Base-by-base conservation (phyloP, 257 asterid species). In the Vinca minor region DNA sequence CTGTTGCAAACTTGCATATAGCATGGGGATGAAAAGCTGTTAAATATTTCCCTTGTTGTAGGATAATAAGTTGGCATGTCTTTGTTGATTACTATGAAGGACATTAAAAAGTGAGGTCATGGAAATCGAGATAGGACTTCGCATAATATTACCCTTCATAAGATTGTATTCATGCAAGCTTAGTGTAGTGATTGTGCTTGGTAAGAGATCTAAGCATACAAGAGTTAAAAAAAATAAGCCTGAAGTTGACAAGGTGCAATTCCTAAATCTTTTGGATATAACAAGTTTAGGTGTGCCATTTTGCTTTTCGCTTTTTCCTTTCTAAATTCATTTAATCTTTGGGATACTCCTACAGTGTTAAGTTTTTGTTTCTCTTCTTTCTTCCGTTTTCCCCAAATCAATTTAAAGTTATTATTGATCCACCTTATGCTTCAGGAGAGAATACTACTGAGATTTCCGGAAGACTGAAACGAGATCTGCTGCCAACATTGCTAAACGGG, bases 401-500 rank as follows among this genome's bases (percentile, higher is more conserved):
- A 65, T 48, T 57, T 59, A 32, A 20, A 39, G 36, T 56, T 72
- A 26, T 13, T n/a, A 15, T 50, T 44, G 8, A n/a, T 66, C n/a
- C 53, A 31, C 41, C 25, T 28, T 2, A 31, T 55, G 46, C 21
- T 73, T 52, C 76, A 91, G 98, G 96, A 61, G 95, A 84, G 57
- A 80, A 29, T 60, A 78, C 76, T 4, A 67, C 48, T 21, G 95
- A 91, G 78, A 83, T 88, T 58, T 75, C 68, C 67, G 95, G 86
- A 64, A 76, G 96, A 72, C 80, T 86, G 84, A 83, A 77, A 70
- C 80, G 95, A n/a, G 96, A 91, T 67, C 73, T 88, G 74, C 71
- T 91, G 67, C 96, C 98, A 0, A 88, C 96, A 55, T 61, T 85
- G 81, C 63, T 75, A 61, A 82, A 74, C 32, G 98, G 96, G 52